Evolutionary conservation across 768 basidiomycete genomes (phyloP).

Genomic region (Porphyrellus cyaneotinctus): DNA sequence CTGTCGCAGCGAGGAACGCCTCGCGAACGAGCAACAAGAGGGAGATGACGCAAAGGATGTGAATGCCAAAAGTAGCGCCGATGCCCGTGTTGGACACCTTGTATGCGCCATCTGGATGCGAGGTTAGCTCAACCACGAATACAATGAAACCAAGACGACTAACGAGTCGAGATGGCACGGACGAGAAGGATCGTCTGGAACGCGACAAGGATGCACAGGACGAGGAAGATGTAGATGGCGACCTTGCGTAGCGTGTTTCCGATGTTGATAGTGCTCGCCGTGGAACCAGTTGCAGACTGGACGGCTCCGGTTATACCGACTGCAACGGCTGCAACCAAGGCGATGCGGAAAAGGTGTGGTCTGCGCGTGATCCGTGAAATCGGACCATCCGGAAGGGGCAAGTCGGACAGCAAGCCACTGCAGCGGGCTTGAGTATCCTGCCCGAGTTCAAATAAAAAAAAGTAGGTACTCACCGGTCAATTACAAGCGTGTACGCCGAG

Average conservation of each 20-base stretch:
- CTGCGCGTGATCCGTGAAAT: constrained; percentile 22
- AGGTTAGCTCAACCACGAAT: constrained; percentile 2
- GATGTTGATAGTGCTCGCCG: constrained; percentile 3
- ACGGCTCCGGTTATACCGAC: constrained; percentile 28
- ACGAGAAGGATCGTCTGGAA: constrained; percentile 24
- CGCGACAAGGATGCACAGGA: constrained; percentile 26
- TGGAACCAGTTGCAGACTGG: constrained; percentile 9
- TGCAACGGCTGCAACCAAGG: constrained; percentile 20
- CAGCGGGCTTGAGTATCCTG: not conserved
- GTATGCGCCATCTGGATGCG: constrained; percentile 18
- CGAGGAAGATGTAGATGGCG: constrained; percentile 27
- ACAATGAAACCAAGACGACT: constrained; percentile 1
- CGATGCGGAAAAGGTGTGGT: constrained; percentile 23
- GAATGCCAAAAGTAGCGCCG: constrained; percentile 23
- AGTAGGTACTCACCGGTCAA: constrained; percentile 26
- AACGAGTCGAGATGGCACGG: constrained; percentile 12
- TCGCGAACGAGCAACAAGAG: constrained; percentile 29
- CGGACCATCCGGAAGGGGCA: constrained; percentile 20
- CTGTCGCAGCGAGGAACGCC: constrained; percentile 28
- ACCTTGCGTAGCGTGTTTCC: constrained; percentile 24
- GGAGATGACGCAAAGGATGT: constrained; percentile 24
- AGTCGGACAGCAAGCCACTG: constrained; percentile 23
- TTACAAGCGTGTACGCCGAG: constrained; percentile 32
- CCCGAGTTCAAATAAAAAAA: not conserved
- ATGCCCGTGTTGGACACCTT: constrained; percentile 13